These are phyloP conservation scores for Cladosporium sp. DNA, from an alignment of 2,329 filamentous ascomycete species.

Conservation along the genomic window DNA sequence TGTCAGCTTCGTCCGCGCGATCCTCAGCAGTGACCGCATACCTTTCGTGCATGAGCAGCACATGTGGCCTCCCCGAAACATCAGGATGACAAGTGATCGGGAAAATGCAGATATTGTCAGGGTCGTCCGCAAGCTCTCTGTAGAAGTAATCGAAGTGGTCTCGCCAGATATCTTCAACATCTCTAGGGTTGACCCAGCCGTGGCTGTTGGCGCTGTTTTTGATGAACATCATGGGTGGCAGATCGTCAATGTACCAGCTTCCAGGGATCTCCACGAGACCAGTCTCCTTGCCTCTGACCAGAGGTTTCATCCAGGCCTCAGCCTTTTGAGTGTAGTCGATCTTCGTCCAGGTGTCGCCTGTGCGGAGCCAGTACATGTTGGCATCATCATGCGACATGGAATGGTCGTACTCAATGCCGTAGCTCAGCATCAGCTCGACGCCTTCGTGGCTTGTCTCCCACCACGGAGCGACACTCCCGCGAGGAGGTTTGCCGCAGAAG, in stretches of 20 bases:
- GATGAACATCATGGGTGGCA: slow-evolving; percentile 65
- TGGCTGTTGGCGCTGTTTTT: slow-evolving; percentile 60
- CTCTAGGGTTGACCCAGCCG: slow-evolving; percentile 51
- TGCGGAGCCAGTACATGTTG: slow-evolving; percentile 58
- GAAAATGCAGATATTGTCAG: slow-evolving; percentile 46
- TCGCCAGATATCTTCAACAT: slow-evolving; percentile 60
- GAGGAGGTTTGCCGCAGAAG: slow-evolving; percentile 64
- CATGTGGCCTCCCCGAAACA: slow-evolving; percentile 65
- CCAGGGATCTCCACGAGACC: slow-evolving; percentile 61
- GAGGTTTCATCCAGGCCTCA: slow-evolving; percentile 62
- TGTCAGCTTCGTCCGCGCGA: neutral
- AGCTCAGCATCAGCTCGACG: slow-evolving; percentile 58
- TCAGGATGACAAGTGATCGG: slow-evolving; percentile 69
- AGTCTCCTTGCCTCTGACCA: slow-evolving; percentile 54
- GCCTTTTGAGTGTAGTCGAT: slow-evolving; percentile 61
- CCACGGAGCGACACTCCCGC: slow-evolving; percentile 66
- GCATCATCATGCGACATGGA: slow-evolving; percentile 62
- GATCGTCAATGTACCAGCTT: slow-evolving; percentile 49
- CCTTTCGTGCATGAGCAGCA: slow-evolving; percentile 67
- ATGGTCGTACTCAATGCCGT: slow-evolving; percentile 66
- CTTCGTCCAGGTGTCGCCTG: slow-evolving; percentile 62
- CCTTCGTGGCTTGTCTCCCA: slow-evolving; percentile 70
- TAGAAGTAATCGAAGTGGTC: slow-evolving; percentile 71
- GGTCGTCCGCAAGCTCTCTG: slow-evolving; percentile 67
- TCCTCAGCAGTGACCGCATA: slow-evolving; percentile 24